phyloP scores from a whole-genome alignment of 305 asterid species.

The Fraxinus sp. region DNA sequence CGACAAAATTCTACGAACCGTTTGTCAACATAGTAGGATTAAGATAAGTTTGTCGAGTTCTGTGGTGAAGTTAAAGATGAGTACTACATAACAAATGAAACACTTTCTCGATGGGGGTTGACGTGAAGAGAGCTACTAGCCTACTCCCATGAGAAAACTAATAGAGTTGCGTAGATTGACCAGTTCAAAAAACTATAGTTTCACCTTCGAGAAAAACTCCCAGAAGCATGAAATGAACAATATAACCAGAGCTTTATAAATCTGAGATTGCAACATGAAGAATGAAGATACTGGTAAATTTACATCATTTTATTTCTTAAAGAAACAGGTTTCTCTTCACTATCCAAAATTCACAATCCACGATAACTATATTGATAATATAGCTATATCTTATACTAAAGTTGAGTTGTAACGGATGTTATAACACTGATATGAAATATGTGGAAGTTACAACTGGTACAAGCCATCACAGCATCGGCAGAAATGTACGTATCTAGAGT shows the following conservation, averaged over 20 bases:
- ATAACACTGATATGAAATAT: background rate
- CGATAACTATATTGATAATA: background rate
- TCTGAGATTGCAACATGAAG: background rate
- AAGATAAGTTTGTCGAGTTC: background rate
- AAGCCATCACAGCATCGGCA: background rate
- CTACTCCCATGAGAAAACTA: background rate
- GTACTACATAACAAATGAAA: background rate
- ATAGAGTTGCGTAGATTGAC: background rate
- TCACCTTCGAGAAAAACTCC: background rate
- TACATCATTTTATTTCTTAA: background rate
- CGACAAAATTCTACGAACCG: background rate
- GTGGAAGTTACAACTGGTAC: background rate
- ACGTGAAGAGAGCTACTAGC: background rate
- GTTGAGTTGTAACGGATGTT: background rate
- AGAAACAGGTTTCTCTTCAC: background rate
- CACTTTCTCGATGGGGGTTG: background rate
- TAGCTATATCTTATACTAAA: conserved; percentile 3
- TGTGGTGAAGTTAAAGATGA: background rate
- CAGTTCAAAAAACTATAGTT: too few relatives aligned
- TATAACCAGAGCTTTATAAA: background rate
- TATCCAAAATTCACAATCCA: background rate
- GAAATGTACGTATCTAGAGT: background rate
- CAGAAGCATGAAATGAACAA: background rate
- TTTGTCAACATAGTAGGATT: background rate
- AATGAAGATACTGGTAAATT: background rate